Percentiles rank a stretch among this genome's conserved stretches.
Conservation (phyloP, 129 eudicot genomes). For the Helianthus tuberosus region DNA sequence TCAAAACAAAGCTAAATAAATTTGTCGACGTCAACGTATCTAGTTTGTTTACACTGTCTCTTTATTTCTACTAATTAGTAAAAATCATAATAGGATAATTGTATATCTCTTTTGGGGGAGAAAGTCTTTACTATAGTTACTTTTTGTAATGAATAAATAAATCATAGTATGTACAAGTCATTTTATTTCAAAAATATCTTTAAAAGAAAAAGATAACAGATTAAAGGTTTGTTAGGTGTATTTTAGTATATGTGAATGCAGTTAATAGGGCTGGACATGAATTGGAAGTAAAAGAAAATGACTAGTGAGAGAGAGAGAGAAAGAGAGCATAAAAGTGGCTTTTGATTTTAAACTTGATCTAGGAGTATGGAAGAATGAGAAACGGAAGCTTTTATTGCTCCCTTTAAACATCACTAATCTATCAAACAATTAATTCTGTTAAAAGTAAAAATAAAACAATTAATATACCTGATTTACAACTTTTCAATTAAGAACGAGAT, state of each 20-base stretch:
- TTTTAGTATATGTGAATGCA: neutral
- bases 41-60: no score
- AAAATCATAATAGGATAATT: no score
- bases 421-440: conserved; percentile 11
- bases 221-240: no score
- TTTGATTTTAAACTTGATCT: conserved; percentile 30
- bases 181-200: neutral
- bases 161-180: neutral
- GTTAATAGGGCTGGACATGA: conserved; percentile 24
- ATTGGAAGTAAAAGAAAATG: conserved; percentile 21
- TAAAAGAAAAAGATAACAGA: neutral
- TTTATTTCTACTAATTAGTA: no score
- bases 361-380: conserved; percentile 30
- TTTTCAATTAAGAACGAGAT: conserved; percentile 11
- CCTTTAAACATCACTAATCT: conserved; percentile 20
- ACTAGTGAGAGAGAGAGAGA: conserved; percentile 22
- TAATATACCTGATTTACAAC: neutral
- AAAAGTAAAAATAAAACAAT: no score
- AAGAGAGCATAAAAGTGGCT: conserved; percentile 24
- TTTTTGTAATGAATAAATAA: neutral
- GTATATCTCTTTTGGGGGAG: neutral
- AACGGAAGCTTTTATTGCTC: conserved; percentile 22
- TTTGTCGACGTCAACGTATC: no score
- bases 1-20: no score
- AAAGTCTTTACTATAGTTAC: no score